These are phyloP conservation scores for Pythium dissotocum DNA, from an alignment of 352 stramenopile genomes.

Conservation along the genomic window DNA sequence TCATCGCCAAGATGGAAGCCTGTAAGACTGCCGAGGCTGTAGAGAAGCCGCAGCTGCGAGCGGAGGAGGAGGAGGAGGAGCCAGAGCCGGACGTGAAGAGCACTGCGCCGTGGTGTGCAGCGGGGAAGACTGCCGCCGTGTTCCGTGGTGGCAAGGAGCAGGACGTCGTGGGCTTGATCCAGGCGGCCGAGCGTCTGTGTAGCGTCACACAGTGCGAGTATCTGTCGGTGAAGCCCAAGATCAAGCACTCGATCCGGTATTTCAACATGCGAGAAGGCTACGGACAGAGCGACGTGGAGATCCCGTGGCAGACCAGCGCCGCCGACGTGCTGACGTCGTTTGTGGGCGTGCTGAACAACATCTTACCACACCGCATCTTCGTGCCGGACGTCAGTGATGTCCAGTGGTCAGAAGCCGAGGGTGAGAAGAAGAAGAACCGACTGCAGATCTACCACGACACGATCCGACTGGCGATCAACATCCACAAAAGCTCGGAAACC, in stretches of 20 bases:
- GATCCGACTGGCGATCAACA: conserved; percentile 43
- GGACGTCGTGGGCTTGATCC: conserved; percentile 41
- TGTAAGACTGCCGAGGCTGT: conserved; percentile 16
- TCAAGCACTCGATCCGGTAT: conserved; percentile 46
- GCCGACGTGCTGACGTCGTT: conserved; percentile 55
- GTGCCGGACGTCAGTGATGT: conserved; percentile 37
- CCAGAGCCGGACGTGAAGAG: conserved; percentile 1
- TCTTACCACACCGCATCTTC: conserved; percentile 44
- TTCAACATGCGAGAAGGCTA: conserved; percentile 70
- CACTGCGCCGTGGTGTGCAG: conserved; percentile 37
- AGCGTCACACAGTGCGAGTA: conserved; percentile 47
- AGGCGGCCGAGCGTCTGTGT: conserved; percentile 45
- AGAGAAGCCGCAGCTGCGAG: neutral
- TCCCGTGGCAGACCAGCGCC: conserved; percentile 49
- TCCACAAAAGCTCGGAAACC: conserved; percentile 43
- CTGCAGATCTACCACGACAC: conserved; percentile 52
- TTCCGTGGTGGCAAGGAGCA: conserved; percentile 55
- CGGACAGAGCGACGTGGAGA: conserved; percentile 33
- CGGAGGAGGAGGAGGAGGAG: neutral
- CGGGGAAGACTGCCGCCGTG: conserved; percentile 50
- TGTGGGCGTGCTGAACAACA: conserved; percentile 56
- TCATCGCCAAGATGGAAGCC: conserved; percentile 35
- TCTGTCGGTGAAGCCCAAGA: conserved; percentile 54
- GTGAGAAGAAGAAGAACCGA: conserved; percentile 28
- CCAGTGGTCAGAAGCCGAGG: conserved; percentile 25